Base-by-base conservation (phyloP, 768 basidiomycete species). In the Lepiota venenata region DNA sequence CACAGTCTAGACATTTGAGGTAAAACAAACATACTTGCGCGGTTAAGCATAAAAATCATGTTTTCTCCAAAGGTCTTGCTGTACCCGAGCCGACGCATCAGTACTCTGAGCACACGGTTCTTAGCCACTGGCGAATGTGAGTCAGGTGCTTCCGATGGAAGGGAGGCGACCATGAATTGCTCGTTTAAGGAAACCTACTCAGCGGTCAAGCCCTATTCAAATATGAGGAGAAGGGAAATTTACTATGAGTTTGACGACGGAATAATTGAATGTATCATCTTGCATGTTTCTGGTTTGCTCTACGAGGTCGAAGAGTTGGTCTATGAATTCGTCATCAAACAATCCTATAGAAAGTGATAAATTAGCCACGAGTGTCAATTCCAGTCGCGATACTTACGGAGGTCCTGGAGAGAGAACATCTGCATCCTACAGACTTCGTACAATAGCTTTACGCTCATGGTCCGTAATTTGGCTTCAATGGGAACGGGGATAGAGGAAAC, bases 21-120 rank as follows among this genome's bases (percentile, higher is more conserved):
- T 7, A 20, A 7, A 40, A 22, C 9, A 6, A n/a, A 77, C 90
- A 62, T 64, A 95, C 94, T 81, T 42, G 95, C 90, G 56, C 97
- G 85, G 64, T 99, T 98, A 42, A 99, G 75, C 90, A 99, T 99
- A 69, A 98, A 99, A 53, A 99, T 98, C 79, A 99, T 83, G 66
- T 98, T 99, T 72, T 94, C 95, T 3, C 95, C 94, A 64, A 99
- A 97, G 0, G 97, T 97, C 74, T 91, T 91, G 69, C 85, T 91
- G n/a, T 83, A 83, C 3, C 88, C 86, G 22, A 91, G 70, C 16
- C 94, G 83, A n/a, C 87, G 77, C 76, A 91, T 87, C 20, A 99
- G 75, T 0, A 96, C 85, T 18, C 83, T 77, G 48, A 98, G 69
- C 2, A 99, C 86, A 20, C 92, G 79, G 65, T 99, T 99, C 50